Evolutionary conservation across 148 eudicot genomes (phyloP).

Genomic region (Nepenthes mirabilis): DNA sequence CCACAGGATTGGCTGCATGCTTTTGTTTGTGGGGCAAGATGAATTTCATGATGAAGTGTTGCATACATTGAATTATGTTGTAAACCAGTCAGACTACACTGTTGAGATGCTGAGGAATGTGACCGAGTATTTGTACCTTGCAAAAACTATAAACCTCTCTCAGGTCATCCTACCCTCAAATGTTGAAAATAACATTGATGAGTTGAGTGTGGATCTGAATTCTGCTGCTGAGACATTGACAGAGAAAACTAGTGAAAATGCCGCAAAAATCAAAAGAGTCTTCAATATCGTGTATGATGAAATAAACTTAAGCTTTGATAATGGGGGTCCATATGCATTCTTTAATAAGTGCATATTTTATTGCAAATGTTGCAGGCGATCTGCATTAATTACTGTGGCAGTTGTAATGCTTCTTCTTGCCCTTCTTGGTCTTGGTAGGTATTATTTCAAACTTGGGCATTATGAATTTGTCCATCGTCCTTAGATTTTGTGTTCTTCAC

Average conservation of each 20-base stretch:
- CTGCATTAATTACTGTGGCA: slow-evolving; percentile 56
- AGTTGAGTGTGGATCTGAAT: slow-evolving; percentile 20
- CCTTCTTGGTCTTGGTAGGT: slow-evolving; percentile 72
- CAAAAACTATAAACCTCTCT: slow-evolving; percentile 36
- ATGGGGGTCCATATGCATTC: slow-evolving; percentile 1
- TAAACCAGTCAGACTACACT: slow-evolving; percentile 84
- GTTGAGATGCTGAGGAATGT: slow-evolving; percentile 73
- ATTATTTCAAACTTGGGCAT: not conserved
- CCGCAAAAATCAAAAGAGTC: slow-evolving; percentile 50
- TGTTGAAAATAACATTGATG: slow-evolving; percentile 22
- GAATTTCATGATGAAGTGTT: slow-evolving; percentile 62
- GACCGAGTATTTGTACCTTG: slow-evolving; percentile 60
- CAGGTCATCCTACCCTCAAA: slow-evolving; percentile 23
- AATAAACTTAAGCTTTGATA: not conserved
- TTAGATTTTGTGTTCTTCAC: not conserved
- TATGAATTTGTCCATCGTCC: not conserved
- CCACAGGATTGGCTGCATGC: slow-evolving; percentile 69
- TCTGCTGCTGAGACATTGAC: slow-evolving; percentile 50
- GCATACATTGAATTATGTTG: slow-evolving; percentile 70
- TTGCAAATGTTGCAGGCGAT: slow-evolving; percentile 35
- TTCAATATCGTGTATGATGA: slow-evolving; percentile 56
- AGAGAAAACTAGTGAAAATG: slow-evolving; percentile 59
- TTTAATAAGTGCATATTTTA: not conserved
- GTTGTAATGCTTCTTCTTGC: slow-evolving; percentile 63
- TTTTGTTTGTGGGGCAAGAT: slow-evolving; percentile 68